These are phyloP conservation scores for Kwoniella dendrophila DNA, from an alignment of 768 basidiomycete genomes.

Conservation along the genomic window DNA sequence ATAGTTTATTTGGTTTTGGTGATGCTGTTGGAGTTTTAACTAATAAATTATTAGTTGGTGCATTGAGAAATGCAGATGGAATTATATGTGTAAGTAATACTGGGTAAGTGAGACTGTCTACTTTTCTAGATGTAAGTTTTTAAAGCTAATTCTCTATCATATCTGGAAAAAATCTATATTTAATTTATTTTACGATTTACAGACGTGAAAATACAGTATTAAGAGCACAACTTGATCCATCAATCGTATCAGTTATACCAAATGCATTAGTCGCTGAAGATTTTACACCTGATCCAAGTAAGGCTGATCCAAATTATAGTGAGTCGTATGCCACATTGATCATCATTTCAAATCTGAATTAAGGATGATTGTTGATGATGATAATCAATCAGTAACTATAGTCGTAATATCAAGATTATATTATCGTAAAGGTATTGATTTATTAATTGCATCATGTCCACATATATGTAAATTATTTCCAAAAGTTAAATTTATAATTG, in stretches of 20 bases:
- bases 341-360: not conserved
- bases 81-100: constrained; percentile 97
- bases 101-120: constrained; percentile 67
- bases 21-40: constrained; percentile 96
- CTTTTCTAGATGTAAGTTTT: not conserved
- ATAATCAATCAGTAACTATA: constrained; percentile 70
- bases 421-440: constrained; percentile 94
- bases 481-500: constrained; percentile 84
- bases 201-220: constrained; percentile 98
- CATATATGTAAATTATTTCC: constrained; percentile 82
- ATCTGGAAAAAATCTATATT: not conserved
- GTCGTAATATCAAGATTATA: constrained; percentile 86
- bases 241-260: constrained; percentile 86
- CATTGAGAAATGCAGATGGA: constrained; percentile 85
- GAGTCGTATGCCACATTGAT: constrained; percentile 33
- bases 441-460: constrained; percentile 88
- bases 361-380: constrained; percentile 2
- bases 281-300: constrained; percentile 68
- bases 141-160: not conserved
- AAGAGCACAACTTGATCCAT: constrained; percentile 72
- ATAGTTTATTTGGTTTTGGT: constrained; percentile 93
- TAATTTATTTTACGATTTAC: constrained; percentile 2
- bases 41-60: constrained; percentile 87
- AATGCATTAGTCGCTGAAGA: constrained; percentile 85
- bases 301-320: constrained; percentile 59